phyloP scores from a whole-genome alignment of 2,329 filamentous ascomycete genomes.

The Exophiala aquamarina region DNA sequence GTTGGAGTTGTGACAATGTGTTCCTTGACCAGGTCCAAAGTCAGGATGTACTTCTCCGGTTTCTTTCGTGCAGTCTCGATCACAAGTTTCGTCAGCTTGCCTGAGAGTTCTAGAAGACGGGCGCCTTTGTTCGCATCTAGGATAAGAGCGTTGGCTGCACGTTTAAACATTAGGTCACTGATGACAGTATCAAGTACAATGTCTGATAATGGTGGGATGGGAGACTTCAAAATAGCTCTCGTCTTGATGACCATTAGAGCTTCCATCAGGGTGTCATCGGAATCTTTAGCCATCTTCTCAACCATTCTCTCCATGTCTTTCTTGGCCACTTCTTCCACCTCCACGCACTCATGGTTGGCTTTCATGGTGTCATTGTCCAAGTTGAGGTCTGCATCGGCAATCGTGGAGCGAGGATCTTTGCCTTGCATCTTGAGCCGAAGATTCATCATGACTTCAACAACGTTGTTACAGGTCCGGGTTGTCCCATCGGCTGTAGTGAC shows the following conservation, averaged over 20 bases:
- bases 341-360: conserved; percentile 22
- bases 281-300: conserved; percentile 16
- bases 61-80: conserved; percentile 17
- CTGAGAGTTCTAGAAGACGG: conserved; percentile 13
- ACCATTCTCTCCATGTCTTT: conserved; percentile 20
- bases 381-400: conserved; percentile 9
- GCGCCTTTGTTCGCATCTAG: conserved; percentile 7
- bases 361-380: conserved; percentile 22
- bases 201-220: conserved; percentile 22
- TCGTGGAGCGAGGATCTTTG: conserved; percentile 6
- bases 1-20: background rate
- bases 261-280: conserved; percentile 9
- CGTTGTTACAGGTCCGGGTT: conserved; percentile 16
- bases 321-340: conserved; percentile 22
- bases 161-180: conserved; percentile 13
- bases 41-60: conserved; percentile 19
- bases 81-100: conserved; percentile 20
- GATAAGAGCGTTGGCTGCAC: conserved; percentile 11
- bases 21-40: conserved; percentile 11
- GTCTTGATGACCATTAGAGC: conserved; percentile 21
- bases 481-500: conserved; percentile 14
- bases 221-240: conserved; percentile 20
- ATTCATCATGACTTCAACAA: conserved; percentile 24
- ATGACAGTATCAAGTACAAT: conserved; percentile 21
- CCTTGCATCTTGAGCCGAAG: conserved; percentile 16